Conservation (phyloP, 2,329 filamentous ascomycete genomes). For the Trichoderma koningiopsis region DNA sequence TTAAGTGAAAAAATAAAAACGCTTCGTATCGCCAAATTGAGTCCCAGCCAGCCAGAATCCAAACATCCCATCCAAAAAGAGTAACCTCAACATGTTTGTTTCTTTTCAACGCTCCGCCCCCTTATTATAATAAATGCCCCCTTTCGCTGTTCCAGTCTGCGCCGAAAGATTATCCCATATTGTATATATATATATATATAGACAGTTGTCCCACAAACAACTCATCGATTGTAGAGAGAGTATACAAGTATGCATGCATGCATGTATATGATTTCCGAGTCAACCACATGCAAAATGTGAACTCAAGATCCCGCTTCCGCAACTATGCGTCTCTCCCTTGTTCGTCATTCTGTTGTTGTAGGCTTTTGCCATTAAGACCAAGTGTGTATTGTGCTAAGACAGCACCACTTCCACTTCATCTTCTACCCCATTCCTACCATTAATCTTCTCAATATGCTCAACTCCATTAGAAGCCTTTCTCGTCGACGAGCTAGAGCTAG, state of each 20-base stretch:
- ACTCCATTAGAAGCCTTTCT: background rate
- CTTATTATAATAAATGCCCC: background rate
- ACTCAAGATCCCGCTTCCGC: background rate
- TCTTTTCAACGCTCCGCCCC: background rate
- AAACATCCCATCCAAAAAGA: background rate
- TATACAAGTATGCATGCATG: background rate
- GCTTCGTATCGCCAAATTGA: background rate
- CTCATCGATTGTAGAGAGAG: background rate
- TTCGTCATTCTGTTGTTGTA: background rate
- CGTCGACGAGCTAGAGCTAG: background rate
- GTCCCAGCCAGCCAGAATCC: background rate
- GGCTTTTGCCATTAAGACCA: background rate
- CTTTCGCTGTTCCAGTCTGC: conserved; percentile 4
- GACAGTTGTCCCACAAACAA: background rate
- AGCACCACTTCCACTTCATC: background rate
- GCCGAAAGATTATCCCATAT: conserved; percentile 8
- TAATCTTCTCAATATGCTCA: conserved; percentile 11
- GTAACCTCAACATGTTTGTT: background rate
- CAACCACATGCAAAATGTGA: background rate
- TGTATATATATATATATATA: background rate
- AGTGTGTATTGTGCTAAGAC: background rate
- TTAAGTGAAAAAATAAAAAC: background rate
- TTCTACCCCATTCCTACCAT: background rate
- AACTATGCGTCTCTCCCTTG: background rate
- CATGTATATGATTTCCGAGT: background rate